A percentile compares a stretch with the other conserved stretches of the same genome.
These are phyloP conservation scores for Didymella segeticola DNA, from an alignment of 2,329 filamentous ascomycete genomes.

Conservation along the genomic window DNA sequence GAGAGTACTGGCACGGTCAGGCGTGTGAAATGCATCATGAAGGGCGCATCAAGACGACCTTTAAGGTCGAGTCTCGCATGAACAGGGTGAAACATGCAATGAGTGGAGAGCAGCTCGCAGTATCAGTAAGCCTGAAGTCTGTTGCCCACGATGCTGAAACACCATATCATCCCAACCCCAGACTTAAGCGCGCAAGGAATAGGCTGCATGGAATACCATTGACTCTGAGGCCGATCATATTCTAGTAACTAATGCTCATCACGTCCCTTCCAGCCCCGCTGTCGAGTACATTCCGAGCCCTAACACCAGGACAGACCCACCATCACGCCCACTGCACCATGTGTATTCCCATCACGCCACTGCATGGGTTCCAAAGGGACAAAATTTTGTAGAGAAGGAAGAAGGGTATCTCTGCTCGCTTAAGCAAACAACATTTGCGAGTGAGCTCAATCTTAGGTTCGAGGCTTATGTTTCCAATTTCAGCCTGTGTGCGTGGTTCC, in stretches of 20 bases:
- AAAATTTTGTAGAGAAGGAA: conserved; percentile 17
- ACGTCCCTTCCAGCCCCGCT: conserved; percentile 42
- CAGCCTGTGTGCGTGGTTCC: conserved; percentile 37
- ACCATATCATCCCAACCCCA: conserved; percentile 12
- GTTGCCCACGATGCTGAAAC: conserved; percentile 38
- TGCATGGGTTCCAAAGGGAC: conserved; percentile 9
- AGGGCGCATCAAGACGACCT: conserved; percentile 3
- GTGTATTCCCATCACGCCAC: conserved; percentile 25
- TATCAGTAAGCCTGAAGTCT: conserved; percentile 6
- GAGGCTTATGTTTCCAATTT: conserved; percentile 45
- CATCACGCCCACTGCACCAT: conserved; percentile 24
- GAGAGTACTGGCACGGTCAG: conserved; percentile 5
- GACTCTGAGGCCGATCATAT: conserved; percentile 37
- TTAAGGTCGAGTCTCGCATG: conserved; percentile 16
- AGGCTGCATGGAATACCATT: conserved; percentile 29
- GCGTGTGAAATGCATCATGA: conserved; percentile 4
- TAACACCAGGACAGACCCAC: conserved; percentile 23
- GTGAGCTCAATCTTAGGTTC: conserved; percentile 35
- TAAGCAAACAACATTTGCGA: conserved; percentile 44
- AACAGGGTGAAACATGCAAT: conserved; percentile 35
- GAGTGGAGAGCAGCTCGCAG: conserved; percentile 16
- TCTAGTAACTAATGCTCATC: conserved; percentile 45
- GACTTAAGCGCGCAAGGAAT: conserved; percentile 9
- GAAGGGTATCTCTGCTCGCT: conserved; percentile 49
- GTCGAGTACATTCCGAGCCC: conserved; percentile 42